Evolutionary conservation across 2,329 filamentous ascomycete species (phyloP).

Genomic region (Fusarium palustre): DNA sequence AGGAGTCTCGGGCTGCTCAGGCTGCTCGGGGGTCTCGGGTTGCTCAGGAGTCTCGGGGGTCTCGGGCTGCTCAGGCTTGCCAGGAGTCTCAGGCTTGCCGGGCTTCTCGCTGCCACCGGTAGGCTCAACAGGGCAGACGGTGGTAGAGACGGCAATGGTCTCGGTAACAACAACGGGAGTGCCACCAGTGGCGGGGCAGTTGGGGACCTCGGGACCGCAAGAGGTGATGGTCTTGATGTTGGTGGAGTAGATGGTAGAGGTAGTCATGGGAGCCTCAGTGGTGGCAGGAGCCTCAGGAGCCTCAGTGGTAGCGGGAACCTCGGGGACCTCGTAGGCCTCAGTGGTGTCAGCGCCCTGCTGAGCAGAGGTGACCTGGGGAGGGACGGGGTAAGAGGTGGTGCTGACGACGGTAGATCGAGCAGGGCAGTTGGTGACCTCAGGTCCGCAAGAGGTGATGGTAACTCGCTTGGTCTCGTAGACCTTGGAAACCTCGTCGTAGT

Average conservation of each 20-base stretch:
- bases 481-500: constrained; percentile 55
- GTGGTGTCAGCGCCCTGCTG: constrained; percentile 53
- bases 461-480: constrained; percentile 69
- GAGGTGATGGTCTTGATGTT: constrained; percentile 71
- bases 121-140: constrained; percentile 54
- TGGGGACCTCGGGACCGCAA: constrained; percentile 68
- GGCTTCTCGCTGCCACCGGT: constrained; percentile 41
- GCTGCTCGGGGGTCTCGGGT: constrained; percentile 4
- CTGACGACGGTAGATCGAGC: constrained; percentile 41
- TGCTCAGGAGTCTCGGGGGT: not conserved
- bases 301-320: constrained; percentile 48
- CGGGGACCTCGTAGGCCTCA: constrained; percentile 37
- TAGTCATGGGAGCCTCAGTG: constrained; percentile 59
- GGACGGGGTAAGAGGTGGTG: constrained; percentile 36
- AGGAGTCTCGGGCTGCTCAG: constrained; percentile 1
- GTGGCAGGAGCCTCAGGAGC: constrained; percentile 51
- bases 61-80: constrained; percentile 30
- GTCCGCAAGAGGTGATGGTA: constrained; percentile 71
- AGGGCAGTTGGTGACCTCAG: constrained; percentile 48
- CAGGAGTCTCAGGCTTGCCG: constrained; percentile 26
- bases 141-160: constrained; percentile 56
- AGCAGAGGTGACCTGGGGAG: constrained; percentile 28
- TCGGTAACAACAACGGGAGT: constrained; percentile 51
- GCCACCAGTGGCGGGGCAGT: constrained; percentile 66
- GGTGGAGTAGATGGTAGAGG: constrained; percentile 68